Conservation (phyloP, 83 land plant genomes). For the Picea abies region DNA sequence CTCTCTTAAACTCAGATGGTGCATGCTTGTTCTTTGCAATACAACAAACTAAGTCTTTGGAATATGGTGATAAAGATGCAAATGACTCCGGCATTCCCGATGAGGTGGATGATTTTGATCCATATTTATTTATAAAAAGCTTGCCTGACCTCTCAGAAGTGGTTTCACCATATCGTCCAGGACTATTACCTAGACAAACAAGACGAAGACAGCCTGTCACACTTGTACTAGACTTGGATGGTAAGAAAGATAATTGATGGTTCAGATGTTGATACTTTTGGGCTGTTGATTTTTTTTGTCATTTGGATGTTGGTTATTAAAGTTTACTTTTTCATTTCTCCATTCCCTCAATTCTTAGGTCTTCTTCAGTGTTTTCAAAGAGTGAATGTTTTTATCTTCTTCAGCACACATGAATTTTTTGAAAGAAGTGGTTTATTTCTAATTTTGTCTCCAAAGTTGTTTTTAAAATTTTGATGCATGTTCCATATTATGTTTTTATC, state of each 20-base stretch:
- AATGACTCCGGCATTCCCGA: constrained; percentile 20
- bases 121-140: constrained; percentile 46
- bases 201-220: constrained; percentile 47
- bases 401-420: too few relatives aligned
- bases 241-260: constrained; percentile 33
- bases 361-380: neutral
- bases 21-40: constrained; percentile 53
- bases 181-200: constrained; percentile 37
- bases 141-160: constrained; percentile 53
- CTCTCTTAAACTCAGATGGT: constrained; percentile 32
- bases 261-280: neutral
- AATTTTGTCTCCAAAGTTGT: neutral
- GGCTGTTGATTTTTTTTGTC: neutral
- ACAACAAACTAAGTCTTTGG: constrained; percentile 39
- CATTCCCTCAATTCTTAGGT: neutral
- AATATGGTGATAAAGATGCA: constrained; percentile 21
- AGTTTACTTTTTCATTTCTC: neutral
- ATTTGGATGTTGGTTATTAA: neutral
- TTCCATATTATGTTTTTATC: too few relatives aligned
- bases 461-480: neutral
- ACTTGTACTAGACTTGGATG: constrained; percentile 88
- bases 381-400: neutral
- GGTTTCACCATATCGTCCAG: constrained; percentile 28
- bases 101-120: constrained; percentile 56
- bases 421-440: too few relatives aligned